Base-by-base conservation (phyloP, 2,329 filamentous ascomycete species). In the Polychaeton citri region DNA sequence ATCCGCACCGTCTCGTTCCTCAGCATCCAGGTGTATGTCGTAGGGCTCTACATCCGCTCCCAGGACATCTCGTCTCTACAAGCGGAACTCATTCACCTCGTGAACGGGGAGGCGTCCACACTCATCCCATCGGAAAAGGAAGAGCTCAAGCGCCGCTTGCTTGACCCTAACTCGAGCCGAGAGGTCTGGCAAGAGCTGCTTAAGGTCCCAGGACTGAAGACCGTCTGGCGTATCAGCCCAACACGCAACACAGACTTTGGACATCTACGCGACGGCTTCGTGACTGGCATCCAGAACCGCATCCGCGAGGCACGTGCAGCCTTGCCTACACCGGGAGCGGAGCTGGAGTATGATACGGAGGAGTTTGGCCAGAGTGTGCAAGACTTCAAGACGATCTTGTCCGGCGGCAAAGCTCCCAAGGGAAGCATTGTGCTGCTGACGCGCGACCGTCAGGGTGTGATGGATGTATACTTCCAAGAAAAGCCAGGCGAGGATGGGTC, bases 191-290 rank as follows among this genome's bases (percentile, higher is more conserved):
- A 76, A 30, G 63, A 70, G 10, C 66, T 94, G 2, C 62, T 96
- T 18, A 65, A 67, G 39, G 65, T 77, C 0, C 68, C 74, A 13
- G 71, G 75, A 0, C 74, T 88, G n/a, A 69, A 85, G 37, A 88
- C 78, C 18, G 73, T 79, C 0, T 77, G 93, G 62, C 74, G 88
- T 32, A 80, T 98, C 43, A 77, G 88, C 2, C 90, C 90, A 0
- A 86, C 85, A n/a, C 72, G 85, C 24, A 86, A 92, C 59, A 98
- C 90, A 13, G 87, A 96, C 59, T 96, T 95, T 60, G 76, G 79
- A 45, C 90, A 98, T 58, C 61, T 98, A 43, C 75, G 88, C 28
- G 90, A 98, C 54, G 90, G 83, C 1, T 92, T 87, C 65, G 83
- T 95, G 40, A 74, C 86, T 5, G 81, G 83, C 16, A 80, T 98